phyloP scores from a whole-genome alignment of 352 stramenopile genomes.

The Phytopythium helicoides region DNA sequence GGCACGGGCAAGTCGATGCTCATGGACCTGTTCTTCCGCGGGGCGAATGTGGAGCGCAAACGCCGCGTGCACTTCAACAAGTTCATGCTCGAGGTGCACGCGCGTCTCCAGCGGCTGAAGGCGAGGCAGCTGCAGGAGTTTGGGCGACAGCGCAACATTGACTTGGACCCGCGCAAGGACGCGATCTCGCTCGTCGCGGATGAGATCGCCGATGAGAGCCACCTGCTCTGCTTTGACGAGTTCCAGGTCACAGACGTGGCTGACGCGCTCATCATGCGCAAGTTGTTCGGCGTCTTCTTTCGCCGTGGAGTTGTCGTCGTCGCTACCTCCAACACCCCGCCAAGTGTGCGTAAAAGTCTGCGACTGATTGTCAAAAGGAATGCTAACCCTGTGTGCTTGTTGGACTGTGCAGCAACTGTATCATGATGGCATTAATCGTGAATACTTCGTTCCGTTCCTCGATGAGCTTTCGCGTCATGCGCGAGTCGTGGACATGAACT shows the following conservation, averaged over 20 bases:
- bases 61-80: conserved; percentile 96
- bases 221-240: conserved; percentile 97
- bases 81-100: conserved; percentile 97
- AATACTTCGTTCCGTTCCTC: conserved; percentile 97
- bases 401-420: conserved; percentile 85
- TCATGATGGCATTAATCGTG: conserved; percentile 93
- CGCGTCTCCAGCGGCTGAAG: conserved; percentile 90
- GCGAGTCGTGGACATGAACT: conserved; percentile 65
- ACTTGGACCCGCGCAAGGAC: conserved; percentile 67
- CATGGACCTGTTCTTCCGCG: conserved; percentile 94
- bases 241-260: conserved; percentile 98
- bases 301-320: conserved; percentile 90
- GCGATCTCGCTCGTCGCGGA: conserved; percentile 80
- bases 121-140: conserved; percentile 73
- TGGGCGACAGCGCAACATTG: conserved; percentile 86
- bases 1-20: conserved; percentile 97
- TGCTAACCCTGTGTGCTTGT: too few species aligned
- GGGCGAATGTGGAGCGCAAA: conserved; percentile 61
- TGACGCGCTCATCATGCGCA: conserved; percentile 95
- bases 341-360: conserved; percentile 30
- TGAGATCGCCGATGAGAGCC: conserved; percentile 83
- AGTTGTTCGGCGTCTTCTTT: conserved; percentile 93
- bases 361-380: too few species aligned
- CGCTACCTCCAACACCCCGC: conserved; percentile 93
- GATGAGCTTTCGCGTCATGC: conserved; percentile 92